Conservation (phyloP, 139 green algal genomes). For the Eudorina sp. region DNA sequence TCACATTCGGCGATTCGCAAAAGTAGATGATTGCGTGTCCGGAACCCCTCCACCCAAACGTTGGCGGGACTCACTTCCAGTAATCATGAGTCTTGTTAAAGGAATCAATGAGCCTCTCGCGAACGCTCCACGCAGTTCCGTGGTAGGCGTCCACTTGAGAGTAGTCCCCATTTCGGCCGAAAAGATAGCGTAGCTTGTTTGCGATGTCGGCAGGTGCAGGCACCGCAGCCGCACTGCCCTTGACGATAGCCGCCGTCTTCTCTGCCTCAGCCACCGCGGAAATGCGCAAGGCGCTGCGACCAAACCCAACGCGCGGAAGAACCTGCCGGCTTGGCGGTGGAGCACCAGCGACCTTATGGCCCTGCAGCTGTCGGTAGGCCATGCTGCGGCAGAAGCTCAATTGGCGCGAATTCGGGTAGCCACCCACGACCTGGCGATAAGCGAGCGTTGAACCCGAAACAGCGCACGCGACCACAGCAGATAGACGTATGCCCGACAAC, state of each 20-base stretch:
- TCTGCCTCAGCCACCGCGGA: slow-evolving; percentile 56
- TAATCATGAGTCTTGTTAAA: slow-evolving; percentile 88
- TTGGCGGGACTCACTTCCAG: slow-evolving; percentile 76
- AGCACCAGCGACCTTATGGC: not conserved
- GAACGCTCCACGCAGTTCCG: slow-evolving; percentile 79
- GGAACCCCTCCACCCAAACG: not conserved
- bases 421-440: not conserved
- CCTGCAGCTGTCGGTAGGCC: slow-evolving; percentile 30
- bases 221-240: not conserved
- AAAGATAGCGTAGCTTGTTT: slow-evolving; percentile 58
- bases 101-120: slow-evolving; percentile 87
- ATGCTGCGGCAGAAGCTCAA: slow-evolving; percentile 10
- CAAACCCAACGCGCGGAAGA: not conserved
- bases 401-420: not conserved
- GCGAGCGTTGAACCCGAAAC: not conserved
- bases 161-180: slow-evolving; percentile 50
- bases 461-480: too few species aligned
- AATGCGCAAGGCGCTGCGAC: slow-evolving; percentile 28
- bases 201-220: slow-evolving; percentile 43
- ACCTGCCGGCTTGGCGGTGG: not conserved
- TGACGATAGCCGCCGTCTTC: slow-evolving; percentile 15
- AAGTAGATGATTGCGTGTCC: not conserved
- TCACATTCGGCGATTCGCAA: not conserved
- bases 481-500: not conserved
- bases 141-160: slow-evolving; percentile 68